Evolutionary conservation across 306 rosid species (phyloP), one percentile per base, ranked within the genome.

Genomic region (Begonia fuchsioides): DNA sequence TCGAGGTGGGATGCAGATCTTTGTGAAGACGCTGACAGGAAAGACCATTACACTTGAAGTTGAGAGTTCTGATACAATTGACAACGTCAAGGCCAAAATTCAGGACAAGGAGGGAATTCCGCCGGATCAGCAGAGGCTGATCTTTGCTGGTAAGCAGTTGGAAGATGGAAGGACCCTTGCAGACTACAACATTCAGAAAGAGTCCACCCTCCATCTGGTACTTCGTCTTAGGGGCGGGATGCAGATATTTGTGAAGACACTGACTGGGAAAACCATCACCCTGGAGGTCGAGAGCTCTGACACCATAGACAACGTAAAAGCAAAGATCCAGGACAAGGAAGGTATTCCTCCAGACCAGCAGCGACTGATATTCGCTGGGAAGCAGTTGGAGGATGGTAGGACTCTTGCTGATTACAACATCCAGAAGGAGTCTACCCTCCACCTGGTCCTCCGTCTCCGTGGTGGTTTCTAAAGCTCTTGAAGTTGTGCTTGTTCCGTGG

Each of bases 101-200:
- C 86, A 81, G 11, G 93, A 81, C 38, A 81, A 81, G 74, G 93
- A 81, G 7, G 93, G 93, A 0, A 81, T 81, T 2, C 93, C 93
- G 0, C 93, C 93, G 0, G 92, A 81, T 50, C 92, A 81, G 77
- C 92, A 81, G 59, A 40, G 92, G 39, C 3, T 81, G 2, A 81
- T 81, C 63, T 81, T 81, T 6, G 92, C 92, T 0, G 86, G 93
- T 0, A 81, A 81, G 59, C 93, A 82, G 52, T 78, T 82, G 0
- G 93, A 82, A 54, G 93, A 82, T 0, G 93, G 93, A 0, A 54
- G 93, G 0, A 82, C 93, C 20, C 49, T 82, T 0, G 93, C 93
- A 0, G 93, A 82, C 1, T 82, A 82, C 12, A 82, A 82, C 54
- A 82, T 82, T 26, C 93, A 82, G 48, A 82, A 82, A 69, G 93